Percentiles rank a stretch among this genome's conserved stretches.
Evolutionary conservation across 2,329 filamentous ascomycete species (phyloP).

Genomic region (Venturia pyrina): DNA sequence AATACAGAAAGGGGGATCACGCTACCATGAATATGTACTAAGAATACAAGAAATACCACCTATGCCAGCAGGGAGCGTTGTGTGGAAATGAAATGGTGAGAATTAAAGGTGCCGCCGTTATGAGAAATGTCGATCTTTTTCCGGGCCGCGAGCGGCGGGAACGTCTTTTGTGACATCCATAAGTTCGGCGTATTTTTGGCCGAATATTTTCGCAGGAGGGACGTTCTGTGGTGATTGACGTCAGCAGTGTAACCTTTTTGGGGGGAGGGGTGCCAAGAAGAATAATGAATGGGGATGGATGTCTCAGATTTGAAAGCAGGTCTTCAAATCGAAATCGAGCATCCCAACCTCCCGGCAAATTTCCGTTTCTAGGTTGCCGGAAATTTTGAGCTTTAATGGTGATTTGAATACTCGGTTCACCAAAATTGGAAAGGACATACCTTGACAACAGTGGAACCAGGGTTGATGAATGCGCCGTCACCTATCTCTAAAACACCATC

Average conservation of each 20-base stretch:
- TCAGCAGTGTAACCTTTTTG: not conserved
- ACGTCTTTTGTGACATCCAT: slow-evolving; percentile 1
- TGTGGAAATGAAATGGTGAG: not conserved
- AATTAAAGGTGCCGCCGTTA: not conserved
- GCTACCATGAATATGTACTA: not conserved
- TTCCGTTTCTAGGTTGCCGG: not conserved
- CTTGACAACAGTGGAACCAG: slow-evolving; percentile 13
- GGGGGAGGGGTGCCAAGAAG: not conserved
- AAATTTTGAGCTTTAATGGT: not conserved
- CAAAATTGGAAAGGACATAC: not conserved
- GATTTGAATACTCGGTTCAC: not conserved
- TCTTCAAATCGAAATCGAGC: not conserved
- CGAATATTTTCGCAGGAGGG: not conserved
- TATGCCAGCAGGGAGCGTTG: not conserved
- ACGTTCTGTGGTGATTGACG: not conserved
- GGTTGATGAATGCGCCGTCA: slow-evolving; percentile 8
- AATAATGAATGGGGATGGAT: not conserved
- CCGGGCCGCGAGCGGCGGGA: not conserved
- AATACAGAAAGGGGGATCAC: not conserved
- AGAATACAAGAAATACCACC: not conserved
- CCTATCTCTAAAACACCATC: slow-evolving; percentile 11
- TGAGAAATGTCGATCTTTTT: not conserved
- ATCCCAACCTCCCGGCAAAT: not conserved
- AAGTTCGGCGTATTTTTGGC: not conserved
- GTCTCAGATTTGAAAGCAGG: not conserved